Base-by-base conservation (phyloP, 1,139 yeast species). In the Geotrichum siamense region DNA sequence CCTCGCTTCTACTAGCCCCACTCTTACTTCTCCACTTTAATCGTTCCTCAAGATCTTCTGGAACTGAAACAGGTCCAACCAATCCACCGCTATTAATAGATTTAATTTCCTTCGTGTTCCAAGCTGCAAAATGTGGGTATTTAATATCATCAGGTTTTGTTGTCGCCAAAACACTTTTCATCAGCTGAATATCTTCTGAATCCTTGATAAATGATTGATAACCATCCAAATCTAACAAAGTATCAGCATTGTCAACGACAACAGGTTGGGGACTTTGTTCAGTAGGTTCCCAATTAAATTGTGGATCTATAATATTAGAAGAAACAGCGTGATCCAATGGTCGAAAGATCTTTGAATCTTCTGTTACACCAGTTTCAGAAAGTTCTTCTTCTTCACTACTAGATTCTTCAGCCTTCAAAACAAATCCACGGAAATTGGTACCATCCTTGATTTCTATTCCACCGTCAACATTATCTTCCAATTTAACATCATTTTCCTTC, bases 1-100 rank as follows among this genome's bases (percentile, higher is more conserved):
- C 95, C 48, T 80, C 78, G 38, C 89, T 78, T 56, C 78, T 75
- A 57, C 84, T 82, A 1, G 86, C 71, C 0, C 87, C 87, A 0
- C 80, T 67, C 44, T n/a, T 48, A 48, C 29, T 50, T 45, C 27
- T 49, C 42, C 27, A 48, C 41, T 33, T 48, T 26, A 22, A 44
- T 37, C 22, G 25, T 34, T 33, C 41, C 27, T 43, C 53, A 25
- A 45, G 52, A 9, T 49, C 48, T 4, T 10, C 25, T 15, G 27
- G 28, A n/a, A 43, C 15, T 10, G 15, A 9, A 6, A 35, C 23
- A 3, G 46, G 46, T 10, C 46, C 46, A 19, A 43, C 22, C 20
- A 23, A 48, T 41, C 42, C 48, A 8, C 48, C 53, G 30, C 51
- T 45, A 29, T 55, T 52, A 19, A 45, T 44, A 2, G 44, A 30